Conservation (phyloP, 164 flowering plant genomes). For the Taxillus chinensis region DNA sequence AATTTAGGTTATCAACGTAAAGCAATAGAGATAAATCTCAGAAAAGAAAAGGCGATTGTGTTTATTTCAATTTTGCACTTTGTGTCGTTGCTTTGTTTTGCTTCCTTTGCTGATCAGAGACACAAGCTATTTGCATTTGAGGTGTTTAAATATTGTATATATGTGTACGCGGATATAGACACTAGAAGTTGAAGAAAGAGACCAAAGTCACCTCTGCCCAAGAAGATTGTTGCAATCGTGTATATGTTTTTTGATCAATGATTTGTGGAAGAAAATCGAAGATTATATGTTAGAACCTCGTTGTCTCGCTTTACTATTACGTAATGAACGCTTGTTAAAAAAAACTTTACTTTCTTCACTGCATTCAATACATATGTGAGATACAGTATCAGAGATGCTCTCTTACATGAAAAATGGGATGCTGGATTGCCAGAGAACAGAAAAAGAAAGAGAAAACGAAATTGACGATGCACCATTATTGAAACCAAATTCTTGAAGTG, state of each 20-base stretch:
- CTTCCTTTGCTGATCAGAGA: too few species aligned
- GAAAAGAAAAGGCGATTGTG: too few species aligned
- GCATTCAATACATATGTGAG: neutral
- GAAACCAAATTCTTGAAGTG: neutral
- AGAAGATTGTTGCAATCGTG: slow-evolving; percentile 47
- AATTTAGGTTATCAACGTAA: too few species aligned
- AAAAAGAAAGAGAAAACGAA: neutral
- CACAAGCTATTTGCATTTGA: too few species aligned
- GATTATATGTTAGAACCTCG: neutral
- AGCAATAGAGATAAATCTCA: too few species aligned
- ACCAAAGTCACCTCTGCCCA: slow-evolving; percentile 30
- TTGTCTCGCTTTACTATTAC: neutral
- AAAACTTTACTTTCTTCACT: neutral
- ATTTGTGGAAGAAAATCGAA: slow-evolving; percentile 26
- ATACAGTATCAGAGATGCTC: neutral
- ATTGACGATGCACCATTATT: too few species aligned
- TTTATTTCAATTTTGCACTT: too few species aligned
- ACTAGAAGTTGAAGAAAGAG: neutral
- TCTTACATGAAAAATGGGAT: neutral
- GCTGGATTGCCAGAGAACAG: neutral
- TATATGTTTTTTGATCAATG: slow-evolving; percentile 25
- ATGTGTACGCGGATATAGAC: too few species aligned
- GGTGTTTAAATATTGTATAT: too few species aligned
- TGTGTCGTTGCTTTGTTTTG: too few species aligned
- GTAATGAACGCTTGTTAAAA: too few species aligned